Evolutionary conservation across 2,329 filamentous ascomycete genomes (phyloP), one percentile per base, ranked within the genome.

Genomic region (Huntiella moniliformis): DNA sequence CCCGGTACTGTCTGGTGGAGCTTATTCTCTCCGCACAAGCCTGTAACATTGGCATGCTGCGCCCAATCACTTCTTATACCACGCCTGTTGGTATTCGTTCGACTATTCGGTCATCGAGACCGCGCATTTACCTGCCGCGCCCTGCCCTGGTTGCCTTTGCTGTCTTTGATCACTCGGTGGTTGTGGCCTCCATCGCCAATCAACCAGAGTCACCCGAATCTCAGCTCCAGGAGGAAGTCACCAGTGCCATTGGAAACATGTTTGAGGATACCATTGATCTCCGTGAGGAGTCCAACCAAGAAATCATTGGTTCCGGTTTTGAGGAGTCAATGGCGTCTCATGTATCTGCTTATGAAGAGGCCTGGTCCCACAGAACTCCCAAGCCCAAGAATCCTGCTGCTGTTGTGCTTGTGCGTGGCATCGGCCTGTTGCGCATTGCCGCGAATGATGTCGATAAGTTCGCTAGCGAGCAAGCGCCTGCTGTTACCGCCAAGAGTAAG

Each of bases 191-290:
- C 0, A 71, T 93, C 41, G 70, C 72, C 2, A 70, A 70, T 42
- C 67, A 72, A 1, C 73, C 77, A 11, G 76, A 83, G 38, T 79
- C 77, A 2, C 82, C 84, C 5, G 81, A 86, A 43, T 74, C 75
- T 2, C 86, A 94, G 57, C 67, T 92, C 3, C 71, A 82, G 51
- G 65, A 73, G 46, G 78, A 82, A 46, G 48, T 46, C 36, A 78
- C 70, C 34, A 71, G 79, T 54, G 65, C 73, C 10, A 57, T 77
- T 16, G 72, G 75, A 1, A 63, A 77, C 13, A 71, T 76, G 0
- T 95, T 87, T 54, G 86, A 96, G 58, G 91, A 98, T 58, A 77
- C 82, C 1, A 69, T 98, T 33, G 82, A 87, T 54, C 78, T 98
- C 48, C 75, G 79, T 18, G 67, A 71, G 51, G 74, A 78, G 46